Base-by-base conservation (phyloP, 441 rosid genomes). In the Biscutella laevigata region DNA sequence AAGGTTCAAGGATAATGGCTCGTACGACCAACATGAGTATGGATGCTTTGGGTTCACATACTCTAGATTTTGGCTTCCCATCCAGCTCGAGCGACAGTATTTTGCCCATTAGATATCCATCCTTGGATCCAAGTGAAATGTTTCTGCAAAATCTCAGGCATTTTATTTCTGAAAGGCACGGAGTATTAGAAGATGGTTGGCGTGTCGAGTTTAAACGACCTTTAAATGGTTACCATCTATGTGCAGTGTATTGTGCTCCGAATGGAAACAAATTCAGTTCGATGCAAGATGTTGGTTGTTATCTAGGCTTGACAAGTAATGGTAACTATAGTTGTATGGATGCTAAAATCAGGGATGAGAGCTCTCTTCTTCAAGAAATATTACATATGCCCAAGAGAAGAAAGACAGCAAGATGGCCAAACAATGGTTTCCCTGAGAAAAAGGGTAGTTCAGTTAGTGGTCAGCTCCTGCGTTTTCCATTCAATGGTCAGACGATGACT, bases 121-220 rank as follows among this genome's bases (percentile, higher is more conserved):
- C 84, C 59, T 69, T 52, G 70, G 82, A 80, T 76, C 74, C 79
- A 39, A 78, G 77, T 41, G 95, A 86, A 78, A 56, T 78, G 32
- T 73, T 72, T 40, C 74, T 88, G 80, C 88, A 81, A 59, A 76
- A 74, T 58, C 95, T 91, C 60, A 83, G 77, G 72, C 81, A 84
- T 25, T 85, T 77, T 54, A 66, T 91, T 54, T 73, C 90, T 45
- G 88, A 80, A 72, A 79, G 84, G 72, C 88, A 78, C 61, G 98
- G 95, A 46, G 73, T 70, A 51, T 72, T 87, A 46, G 96, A 77
- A 58, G 90, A 84, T 63, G 98, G 94, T 38, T 85, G 95, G 96
- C 76, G 33, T 32, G 90, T 81, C 20, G 90, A 91, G 69, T 69
- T 83, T 61, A 81, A 71, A 65, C 86, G 69, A 52, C 74, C 84